Percentiles rank a stretch among this genome's conserved stretches.
These are phyloP conservation scores for Agastache rugosa DNA, from an alignment of 257 asterid species.

Conservation along the genomic window DNA sequence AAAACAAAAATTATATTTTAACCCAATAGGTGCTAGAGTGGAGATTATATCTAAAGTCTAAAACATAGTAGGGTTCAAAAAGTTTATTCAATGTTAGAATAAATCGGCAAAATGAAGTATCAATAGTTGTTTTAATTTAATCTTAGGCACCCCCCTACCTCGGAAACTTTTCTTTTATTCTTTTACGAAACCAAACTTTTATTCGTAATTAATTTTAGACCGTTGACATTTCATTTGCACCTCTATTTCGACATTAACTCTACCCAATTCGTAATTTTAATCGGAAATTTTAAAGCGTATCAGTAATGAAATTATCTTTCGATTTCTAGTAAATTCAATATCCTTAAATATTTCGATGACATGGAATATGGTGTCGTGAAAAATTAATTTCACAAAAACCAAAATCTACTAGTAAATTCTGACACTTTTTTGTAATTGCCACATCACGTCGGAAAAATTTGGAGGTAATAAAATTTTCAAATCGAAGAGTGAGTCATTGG, in stretches of 20 bases:
- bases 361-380: too few relatives aligned
- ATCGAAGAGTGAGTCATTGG: too few relatives aligned
- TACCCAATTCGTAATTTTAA: too few relatives aligned
- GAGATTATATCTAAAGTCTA: neutral
- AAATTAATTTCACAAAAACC: too few relatives aligned
- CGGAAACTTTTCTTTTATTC: neutral
- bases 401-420: too few relatives aligned
- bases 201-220: neutral
- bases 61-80: neutral
- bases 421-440: too few relatives aligned
- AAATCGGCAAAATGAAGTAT: neutral
- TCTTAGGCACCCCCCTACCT: neutral
- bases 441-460: too few relatives aligned
- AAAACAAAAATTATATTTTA: neutral
- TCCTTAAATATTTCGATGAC: too few relatives aligned
- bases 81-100: neutral
- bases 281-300: too few relatives aligned
- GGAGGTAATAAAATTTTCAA: too few relatives aligned
- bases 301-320: too few relatives aligned
- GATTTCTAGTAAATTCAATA: too few relatives aligned
- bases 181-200: neutral
- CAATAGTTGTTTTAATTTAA: neutral
- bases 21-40: neutral
- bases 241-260: neutral
- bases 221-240: neutral